Conservation (phyloP, 2,329 filamentous ascomycete species). For the Aspergillus vadensis region DNA sequence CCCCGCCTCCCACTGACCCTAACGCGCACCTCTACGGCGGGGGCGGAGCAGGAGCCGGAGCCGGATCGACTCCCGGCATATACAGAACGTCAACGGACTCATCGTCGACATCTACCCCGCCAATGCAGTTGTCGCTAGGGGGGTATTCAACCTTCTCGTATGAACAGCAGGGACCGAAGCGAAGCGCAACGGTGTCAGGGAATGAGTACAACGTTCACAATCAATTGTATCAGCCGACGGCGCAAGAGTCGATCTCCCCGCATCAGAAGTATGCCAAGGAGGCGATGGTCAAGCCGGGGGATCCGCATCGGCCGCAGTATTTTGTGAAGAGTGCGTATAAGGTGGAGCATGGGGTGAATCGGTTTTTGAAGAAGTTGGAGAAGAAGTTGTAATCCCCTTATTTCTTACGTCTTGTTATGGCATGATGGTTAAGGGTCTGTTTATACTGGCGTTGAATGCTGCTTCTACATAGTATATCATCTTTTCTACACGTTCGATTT, state of each 20-base stretch:
- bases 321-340: slow-evolving; percentile 42
- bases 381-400: slow-evolving; percentile 37
- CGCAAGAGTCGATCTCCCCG: slow-evolving; percentile 42
- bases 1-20: slow-evolving; percentile 37
- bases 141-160: slow-evolving; percentile 49
- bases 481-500: no score
- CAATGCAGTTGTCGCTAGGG: slow-evolving; percentile 25
- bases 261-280: slow-evolving; percentile 39
- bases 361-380: slow-evolving; percentile 50
- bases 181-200: slow-evolving; percentile 17
- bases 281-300: slow-evolving; percentile 34
- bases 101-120: slow-evolving; percentile 28
- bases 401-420: no score
- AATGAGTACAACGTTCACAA: slow-evolving; percentile 48
- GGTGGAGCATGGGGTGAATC: slow-evolving; percentile 47
- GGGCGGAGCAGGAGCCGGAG: no score
- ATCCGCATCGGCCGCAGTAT: slow-evolving; percentile 37
- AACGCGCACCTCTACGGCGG: slow-evolving; percentile 37
- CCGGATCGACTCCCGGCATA: not conserved
- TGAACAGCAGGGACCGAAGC: slow-evolving; percentile 32
- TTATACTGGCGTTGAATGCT: no score
- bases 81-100: not conserved
- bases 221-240: slow-evolving; percentile 51
- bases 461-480: no score
- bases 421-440: no score